Evolutionary conservation across 1,284 basidiomycete genomes (phyloP).

Genomic region (Ganoderma lingzhi): DNA sequence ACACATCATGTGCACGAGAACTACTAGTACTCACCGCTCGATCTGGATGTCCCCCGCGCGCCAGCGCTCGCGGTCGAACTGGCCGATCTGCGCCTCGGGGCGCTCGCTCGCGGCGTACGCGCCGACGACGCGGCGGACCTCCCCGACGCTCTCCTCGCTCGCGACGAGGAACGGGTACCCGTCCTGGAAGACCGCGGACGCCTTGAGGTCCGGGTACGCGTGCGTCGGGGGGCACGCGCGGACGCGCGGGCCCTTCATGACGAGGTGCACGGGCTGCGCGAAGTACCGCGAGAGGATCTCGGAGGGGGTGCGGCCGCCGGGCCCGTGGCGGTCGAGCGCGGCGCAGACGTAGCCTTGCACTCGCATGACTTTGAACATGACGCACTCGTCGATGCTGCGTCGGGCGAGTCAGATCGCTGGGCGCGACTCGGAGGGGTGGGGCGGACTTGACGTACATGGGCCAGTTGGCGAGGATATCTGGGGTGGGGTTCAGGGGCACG

Average conservation of each 20-base stretch:
- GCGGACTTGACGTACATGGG: slow-evolving; percentile 54
- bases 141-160: slow-evolving; percentile 67
- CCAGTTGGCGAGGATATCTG: slow-evolving; percentile 60
- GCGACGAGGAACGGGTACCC: slow-evolving; percentile 73
- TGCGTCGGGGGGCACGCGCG: slow-evolving; percentile 60
- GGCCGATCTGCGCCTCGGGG: slow-evolving; percentile 46
- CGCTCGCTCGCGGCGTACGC: slow-evolving; percentile 34
- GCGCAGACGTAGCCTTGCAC: slow-evolving; percentile 74
- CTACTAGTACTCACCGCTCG: slow-evolving; percentile 67
- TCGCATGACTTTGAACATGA: slow-evolving; percentile 54
- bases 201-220: slow-evolving; percentile 63
- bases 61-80: slow-evolving; percentile 65
- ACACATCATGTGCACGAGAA: no score
- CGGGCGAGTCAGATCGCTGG: neutral
- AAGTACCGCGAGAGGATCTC: slow-evolving; percentile 66
- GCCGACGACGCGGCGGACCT: slow-evolving; percentile 57
- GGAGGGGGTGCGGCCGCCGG: slow-evolving; percentile 51
- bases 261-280: slow-evolving; percentile 63
- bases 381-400: slow-evolving; percentile 59
- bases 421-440: no score
- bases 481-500: slow-evolving; percentile 63
- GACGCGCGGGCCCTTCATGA: slow-evolving; percentile 68
- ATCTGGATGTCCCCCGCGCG: slow-evolving; percentile 58
- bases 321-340: slow-evolving; percentile 33
- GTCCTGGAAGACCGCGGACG: slow-evolving; percentile 70